Base-by-base conservation (phyloP, 2,329 filamentous ascomycete species). In the Purpureocillium takamizusanense region DNA sequence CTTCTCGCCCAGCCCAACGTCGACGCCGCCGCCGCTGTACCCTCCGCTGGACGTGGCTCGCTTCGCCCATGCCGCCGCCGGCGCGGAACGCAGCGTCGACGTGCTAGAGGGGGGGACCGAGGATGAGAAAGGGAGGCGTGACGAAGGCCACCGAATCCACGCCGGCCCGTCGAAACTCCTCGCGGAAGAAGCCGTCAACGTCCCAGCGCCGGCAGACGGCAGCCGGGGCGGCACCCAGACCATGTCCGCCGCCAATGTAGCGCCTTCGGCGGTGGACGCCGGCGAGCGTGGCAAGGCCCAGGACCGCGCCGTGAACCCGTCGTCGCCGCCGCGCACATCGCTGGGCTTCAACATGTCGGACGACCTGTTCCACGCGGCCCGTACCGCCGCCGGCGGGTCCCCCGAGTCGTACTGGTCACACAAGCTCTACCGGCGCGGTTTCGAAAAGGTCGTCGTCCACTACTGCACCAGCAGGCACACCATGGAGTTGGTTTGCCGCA, bases 391-490 rank as follows among this genome's bases (percentile, higher is more conserved):
- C 0, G 46, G 59, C 5, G 72, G 63, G 9, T 62, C 66, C 0
- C 51, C 59, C 2, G 60, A 59, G 35, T 80, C 77, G 0, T 85
- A 69, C 54, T 92, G 83, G 83, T 77, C 72, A 2, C 76, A 88
- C 55, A 66, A 53, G 1, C 57, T 87, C 40, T 92, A 90, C 54
- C 72, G 76, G 9, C 73, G 72, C 4, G 59, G 71, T 3, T 60
- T 66, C 13, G 56, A 74, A 31, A 72, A 69, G 36, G 76, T 86
- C 33, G 74, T 70, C 40, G 76, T 94, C 1, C 78, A 90, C 53
- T 95, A 95, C 58, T 94, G 87, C 65, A 78, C 66, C 35, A 82
- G 68, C 40, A 73, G 71, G 33, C 65, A 76, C 28, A 76, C 74
- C 3, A 82, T 83, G 14, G 86, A 95, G 55, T 61, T 66, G 6